A percentile compares a stretch with the other conserved stretches of the same genome.
These are phyloP conservation scores for Ruellia speciosa DNA, from an alignment of 305 asterid species.

Conservation along the genomic window DNA sequence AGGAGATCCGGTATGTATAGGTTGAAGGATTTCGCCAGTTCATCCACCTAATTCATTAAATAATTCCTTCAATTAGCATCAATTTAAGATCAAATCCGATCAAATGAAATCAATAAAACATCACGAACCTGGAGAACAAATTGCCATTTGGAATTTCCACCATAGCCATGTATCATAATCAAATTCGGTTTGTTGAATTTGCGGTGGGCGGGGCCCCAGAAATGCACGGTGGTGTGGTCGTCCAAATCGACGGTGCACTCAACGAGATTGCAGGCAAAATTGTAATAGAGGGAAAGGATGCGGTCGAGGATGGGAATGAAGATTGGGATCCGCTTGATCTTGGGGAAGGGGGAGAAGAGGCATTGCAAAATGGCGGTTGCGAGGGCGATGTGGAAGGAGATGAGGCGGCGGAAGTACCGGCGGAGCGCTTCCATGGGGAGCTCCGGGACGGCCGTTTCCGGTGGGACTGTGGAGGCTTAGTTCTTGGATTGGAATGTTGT, in stretches of 20 bases:
- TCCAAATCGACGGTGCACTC: slow-evolving; percentile 44
- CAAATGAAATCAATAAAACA: neutral
- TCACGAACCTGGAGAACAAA: slow-evolving; percentile 37
- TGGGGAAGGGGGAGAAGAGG: slow-evolving; percentile 27
- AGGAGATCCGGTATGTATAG: slow-evolving; percentile 60
- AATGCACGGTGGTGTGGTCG: slow-evolving; percentile 53
- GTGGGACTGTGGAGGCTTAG: neutral
- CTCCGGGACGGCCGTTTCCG: slow-evolving; percentile 4
- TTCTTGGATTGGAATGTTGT: no score
- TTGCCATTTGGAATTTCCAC: slow-evolving; percentile 62
- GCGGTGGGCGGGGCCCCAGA: slow-evolving; percentile 51
- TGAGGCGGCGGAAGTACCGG: slow-evolving; percentile 26
- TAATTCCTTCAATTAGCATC: neutral
- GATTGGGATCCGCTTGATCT: slow-evolving; percentile 35
- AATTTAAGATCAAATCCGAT: neutral
- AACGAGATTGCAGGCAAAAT: slow-evolving; percentile 41
- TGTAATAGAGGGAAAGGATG: slow-evolving; percentile 45
- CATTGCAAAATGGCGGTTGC: slow-evolving; percentile 23
- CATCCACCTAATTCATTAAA: slow-evolving; percentile 17
- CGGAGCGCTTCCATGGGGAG: slow-evolving; percentile 37
- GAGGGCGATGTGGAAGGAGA: slow-evolving; percentile 34
- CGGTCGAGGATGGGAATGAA: slow-evolving; percentile 36
- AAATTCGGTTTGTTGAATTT: slow-evolving; percentile 47
- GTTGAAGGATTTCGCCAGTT: slow-evolving; percentile 40
- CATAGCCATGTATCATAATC: slow-evolving; percentile 58